Evolutionary conservation across 768 basidiomycete species (phyloP), one percentile per base, ranked within the genome.

Genomic region (Rhizopogon vulgaris): DNA sequence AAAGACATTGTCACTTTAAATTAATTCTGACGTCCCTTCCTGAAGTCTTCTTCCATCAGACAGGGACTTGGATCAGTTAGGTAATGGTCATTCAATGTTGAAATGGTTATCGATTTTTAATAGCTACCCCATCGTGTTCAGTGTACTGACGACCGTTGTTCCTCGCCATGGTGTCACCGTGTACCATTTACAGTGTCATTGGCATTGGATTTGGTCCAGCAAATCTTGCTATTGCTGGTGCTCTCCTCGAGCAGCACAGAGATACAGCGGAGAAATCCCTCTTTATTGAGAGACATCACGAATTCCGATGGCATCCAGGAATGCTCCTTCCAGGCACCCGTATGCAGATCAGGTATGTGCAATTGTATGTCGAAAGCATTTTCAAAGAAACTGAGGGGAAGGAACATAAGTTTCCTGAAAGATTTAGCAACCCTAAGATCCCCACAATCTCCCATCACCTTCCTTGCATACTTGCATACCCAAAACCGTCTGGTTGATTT

Each of bases 231-330:
- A 67, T 79, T 46, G 77, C 75, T 30, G 73, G 72, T 8, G 76
- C 77, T 17, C 65, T 78, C 54, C 60, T 77, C 18, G 79, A 80
- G 54, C 70, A 68, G 56, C 71, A 71, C 27, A 40, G 52, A 42
- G 56, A 54, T 27, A 58, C 53, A 39, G 71, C 51, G 56, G 61
- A 60, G 60, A 69, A 60, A 17, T 58, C 68, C 10, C 67, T 76
- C 47, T 80, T 79, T 63, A 68, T 80, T 38, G 79, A 80, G 63
- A 75, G 69, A 58, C 71, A 79, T 38, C 56, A 65, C 1, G 58
- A 65, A 49, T 80, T 80, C 59, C 68, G 66, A 49, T 80, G 79
- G 79, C 79, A 81, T 59, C 78, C 78, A 18, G 78, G 75, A 11
- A 79, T 80, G 78, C 70, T 79, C 41, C 63, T 80, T 7, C 76